These are phyloP conservation scores for Xylaria sp. DNA, from an alignment of 2,329 filamentous ascomycete genomes.

Conservation along the genomic window DNA sequence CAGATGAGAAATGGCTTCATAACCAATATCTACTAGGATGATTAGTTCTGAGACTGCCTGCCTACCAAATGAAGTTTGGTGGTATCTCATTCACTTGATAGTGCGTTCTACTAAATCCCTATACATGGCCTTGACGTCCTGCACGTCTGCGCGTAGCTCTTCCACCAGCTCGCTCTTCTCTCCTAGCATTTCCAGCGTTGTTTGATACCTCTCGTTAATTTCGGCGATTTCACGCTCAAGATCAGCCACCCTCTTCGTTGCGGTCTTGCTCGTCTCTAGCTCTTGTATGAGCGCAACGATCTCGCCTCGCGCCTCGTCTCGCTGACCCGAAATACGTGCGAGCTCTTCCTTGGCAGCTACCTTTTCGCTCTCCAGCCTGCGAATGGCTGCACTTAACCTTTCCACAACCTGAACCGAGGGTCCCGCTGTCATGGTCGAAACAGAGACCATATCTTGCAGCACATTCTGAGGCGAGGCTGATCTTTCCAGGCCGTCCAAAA, in stretches of 20 bases:
- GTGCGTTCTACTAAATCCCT: slow-evolving; percentile 89
- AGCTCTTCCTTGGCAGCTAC: slow-evolving; percentile 90
- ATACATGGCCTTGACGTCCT: slow-evolving; percentile 96
- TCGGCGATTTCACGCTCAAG: slow-evolving; percentile 75
- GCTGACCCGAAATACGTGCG: slow-evolving; percentile 79
- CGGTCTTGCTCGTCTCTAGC: slow-evolving; percentile 74
- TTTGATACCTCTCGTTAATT: slow-evolving; percentile 84
- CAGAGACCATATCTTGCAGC: slow-evolving; percentile 85
- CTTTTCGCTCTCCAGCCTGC: slow-evolving; percentile 90
- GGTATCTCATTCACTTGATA: slow-evolving; percentile 65
- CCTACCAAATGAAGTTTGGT: slow-evolving; percentile 29
- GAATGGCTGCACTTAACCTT: slow-evolving; percentile 92
- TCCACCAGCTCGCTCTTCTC: slow-evolving; percentile 97
- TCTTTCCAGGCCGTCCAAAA: slow-evolving; percentile 65
- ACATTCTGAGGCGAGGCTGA: slow-evolving; percentile 73
- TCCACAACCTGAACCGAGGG: slow-evolving; percentile 96
- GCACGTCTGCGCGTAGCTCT: slow-evolving; percentile 87
- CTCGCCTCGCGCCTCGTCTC: slow-evolving; percentile 91
- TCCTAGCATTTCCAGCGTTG: slow-evolving; percentile 91
- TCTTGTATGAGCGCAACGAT: slow-evolving; percentile 93
- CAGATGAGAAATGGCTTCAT: slow-evolving; percentile 33
- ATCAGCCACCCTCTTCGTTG: slow-evolving; percentile 68
- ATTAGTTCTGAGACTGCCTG: slow-evolving; percentile 18
- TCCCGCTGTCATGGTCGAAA: slow-evolving; percentile 88
- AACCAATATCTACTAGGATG: slow-evolving; percentile 29